A percentile compares a stretch with the other conserved stretches of the same genome.
phyloP scores from a whole-genome alignment of 768 basidiomycete genomes.

The Pulveroboletus sp. region DNA sequence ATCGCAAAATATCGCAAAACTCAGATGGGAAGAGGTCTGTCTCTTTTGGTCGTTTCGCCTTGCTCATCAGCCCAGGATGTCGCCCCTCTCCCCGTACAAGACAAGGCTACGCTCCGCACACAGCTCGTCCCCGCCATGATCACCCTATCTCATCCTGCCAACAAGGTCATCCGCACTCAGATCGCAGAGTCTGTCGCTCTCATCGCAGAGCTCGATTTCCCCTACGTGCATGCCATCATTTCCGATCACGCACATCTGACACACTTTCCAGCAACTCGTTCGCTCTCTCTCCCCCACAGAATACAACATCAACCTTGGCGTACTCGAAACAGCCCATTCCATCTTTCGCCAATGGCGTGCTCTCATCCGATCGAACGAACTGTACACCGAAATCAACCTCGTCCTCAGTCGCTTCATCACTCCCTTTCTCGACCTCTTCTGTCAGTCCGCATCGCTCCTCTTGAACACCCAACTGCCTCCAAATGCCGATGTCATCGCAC shows the following conservation, averaged over 20 bases:
- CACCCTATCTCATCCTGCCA: constrained; percentile 65
- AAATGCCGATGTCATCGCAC: constrained; percentile 55
- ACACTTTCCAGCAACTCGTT: constrained; percentile 76
- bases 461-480: constrained; percentile 37
- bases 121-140: constrained; percentile 94
- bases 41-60: neutral
- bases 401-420: constrained; percentile 81
- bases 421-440: constrained; percentile 84
- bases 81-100: constrained; percentile 62
- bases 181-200: constrained; percentile 91
- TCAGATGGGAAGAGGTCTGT: constrained; percentile 85
- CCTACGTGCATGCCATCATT: constrained; percentile 61
- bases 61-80: constrained; percentile 52
- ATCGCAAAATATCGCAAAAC: constrained; percentile 90
- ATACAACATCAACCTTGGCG: constrained; percentile 83
- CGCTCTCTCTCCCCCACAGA: constrained; percentile 74
- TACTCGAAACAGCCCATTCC: constrained; percentile 92
- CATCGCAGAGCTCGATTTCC: constrained; percentile 92
- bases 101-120: constrained; percentile 69
- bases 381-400: constrained; percentile 90
- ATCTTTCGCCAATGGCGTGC: constrained; percentile 95
- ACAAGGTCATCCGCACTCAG: constrained; percentile 76
- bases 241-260: constrained; percentile 12
- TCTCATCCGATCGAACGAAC: constrained; percentile 79
- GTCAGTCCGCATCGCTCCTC: constrained; percentile 56